Conservation (phyloP, 2,329 filamentous ascomycete species). For the Fusarium compactum region DNA sequence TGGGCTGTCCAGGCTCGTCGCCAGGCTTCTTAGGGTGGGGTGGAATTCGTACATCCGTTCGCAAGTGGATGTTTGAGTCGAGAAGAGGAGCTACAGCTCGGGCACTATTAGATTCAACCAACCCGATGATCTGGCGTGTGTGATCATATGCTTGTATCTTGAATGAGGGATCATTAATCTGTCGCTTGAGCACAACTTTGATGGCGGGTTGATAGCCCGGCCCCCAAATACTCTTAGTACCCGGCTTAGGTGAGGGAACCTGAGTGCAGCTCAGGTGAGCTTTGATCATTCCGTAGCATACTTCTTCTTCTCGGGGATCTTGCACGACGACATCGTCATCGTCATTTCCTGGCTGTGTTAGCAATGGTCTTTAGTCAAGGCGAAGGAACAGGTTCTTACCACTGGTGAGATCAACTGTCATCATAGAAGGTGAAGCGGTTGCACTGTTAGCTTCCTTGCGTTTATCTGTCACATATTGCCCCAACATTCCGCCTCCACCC, state of each 20-base stretch:
- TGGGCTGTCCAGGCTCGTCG: constrained; percentile 73
- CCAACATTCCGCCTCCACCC: constrained; percentile 68
- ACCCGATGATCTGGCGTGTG: constrained; percentile 77
- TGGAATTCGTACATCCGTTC: constrained; percentile 78
- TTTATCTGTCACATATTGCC: constrained; percentile 74
- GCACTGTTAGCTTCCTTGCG: constrained; percentile 57
- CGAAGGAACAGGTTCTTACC: constrained; percentile 51
- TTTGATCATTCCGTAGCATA: constrained; percentile 85
- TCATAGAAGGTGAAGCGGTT: constrained; percentile 54
- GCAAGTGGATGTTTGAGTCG: constrained; percentile 74
- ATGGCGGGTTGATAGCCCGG: constrained; percentile 77
- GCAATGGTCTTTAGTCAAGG: constrained; percentile 4
- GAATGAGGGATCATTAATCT: constrained; percentile 65
- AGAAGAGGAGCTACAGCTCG: constrained; percentile 78
- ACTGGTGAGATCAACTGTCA: constrained; percentile 70
- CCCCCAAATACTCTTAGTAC: constrained; percentile 68
- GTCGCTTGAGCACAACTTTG: constrained; percentile 76
- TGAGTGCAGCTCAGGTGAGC: constrained; percentile 73
- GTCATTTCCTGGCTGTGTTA: constrained; percentile 56
- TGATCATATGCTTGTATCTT: constrained; percentile 81
- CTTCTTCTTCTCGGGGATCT: constrained; percentile 74
- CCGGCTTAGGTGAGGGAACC: constrained; percentile 77
- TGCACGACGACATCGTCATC: constrained; percentile 68
- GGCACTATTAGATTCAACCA: constrained; percentile 76
- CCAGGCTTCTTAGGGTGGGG: constrained; percentile 70